phyloP scores from a whole-genome alignment of 2,329 filamentous ascomycete genomes.

The Periconia sp. region DNA sequence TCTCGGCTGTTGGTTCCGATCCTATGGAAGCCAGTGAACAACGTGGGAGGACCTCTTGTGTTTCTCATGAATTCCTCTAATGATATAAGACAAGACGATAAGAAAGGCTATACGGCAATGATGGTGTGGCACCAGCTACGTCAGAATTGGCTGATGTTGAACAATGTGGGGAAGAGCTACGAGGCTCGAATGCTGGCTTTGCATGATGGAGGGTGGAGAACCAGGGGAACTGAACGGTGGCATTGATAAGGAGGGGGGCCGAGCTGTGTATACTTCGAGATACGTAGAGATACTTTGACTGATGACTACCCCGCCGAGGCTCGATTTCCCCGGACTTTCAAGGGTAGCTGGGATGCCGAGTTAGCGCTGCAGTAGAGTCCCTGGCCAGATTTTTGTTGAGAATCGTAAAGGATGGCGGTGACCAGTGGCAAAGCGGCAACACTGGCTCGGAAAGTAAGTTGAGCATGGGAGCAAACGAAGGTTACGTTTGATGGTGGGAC shows the following conservation, averaged over 20 bases:
- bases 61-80: no score
- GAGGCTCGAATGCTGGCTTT: not conserved
- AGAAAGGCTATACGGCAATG: no score
- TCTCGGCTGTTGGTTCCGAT: no score
- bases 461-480: slow-evolving; percentile 1
- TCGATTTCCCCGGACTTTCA: slow-evolving; percentile 19
- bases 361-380: not conserved
- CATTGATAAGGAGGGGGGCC: slow-evolving; percentile 2
- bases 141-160: no score
- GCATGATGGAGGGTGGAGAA: slow-evolving; percentile 3
- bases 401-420: no score
- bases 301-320: slow-evolving; percentile 4
- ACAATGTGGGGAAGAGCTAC: not conserved
- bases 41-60: no score
- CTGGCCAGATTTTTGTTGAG: not conserved
- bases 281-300: slow-evolving; percentile 27
- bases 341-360: not conserved
- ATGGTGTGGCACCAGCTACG: no score
- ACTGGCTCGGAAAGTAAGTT: not conserved
- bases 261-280: slow-evolving; percentile 11
- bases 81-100: no score
- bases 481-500: not conserved
- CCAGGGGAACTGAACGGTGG: not conserved
- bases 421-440: no score
- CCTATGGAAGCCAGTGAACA: no score